Base-by-base conservation (phyloP, 768 basidiomycete genomes). In the Steccherinum ochraceum region DNA sequence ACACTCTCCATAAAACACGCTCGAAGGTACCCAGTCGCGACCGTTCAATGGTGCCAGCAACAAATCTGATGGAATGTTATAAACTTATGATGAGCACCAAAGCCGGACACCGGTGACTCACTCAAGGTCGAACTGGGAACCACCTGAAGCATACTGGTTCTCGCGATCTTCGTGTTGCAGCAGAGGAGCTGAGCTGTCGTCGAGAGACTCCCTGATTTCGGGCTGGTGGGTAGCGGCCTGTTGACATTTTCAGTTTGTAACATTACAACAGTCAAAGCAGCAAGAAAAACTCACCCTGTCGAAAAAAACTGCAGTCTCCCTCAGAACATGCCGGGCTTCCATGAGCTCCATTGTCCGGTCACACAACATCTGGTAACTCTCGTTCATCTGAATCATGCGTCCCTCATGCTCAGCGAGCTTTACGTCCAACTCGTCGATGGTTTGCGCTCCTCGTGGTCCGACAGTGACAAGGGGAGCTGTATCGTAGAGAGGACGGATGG, bases 281-380 rank as follows among this genome's bases (percentile, higher is more conserved):
- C 13, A 24, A n/a, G 46, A 25, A 10, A 5, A 10, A 64, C 78
- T 40, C 49, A 84, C 92, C 77, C 81, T 84, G 46, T 92, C 84
- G 67, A 99, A 99, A 70, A 98, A 99, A 16, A 92, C 87, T 12
- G 93, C 93, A 0, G 96, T 99, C 72, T 98, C 95, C 51, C 84
- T 77, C 54, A 99, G 70, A 26, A 99, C 96, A 72, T 95, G 82
- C n/a, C 86, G 78, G 19, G 95, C 96, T 69, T 99, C 96, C 40
- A 93, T 71, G 12, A 96, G 74, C 63, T 98, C 94, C 62, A 80
- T 82, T 43, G 84, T 83, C 39, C 91, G 80, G 61, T 90, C 90
- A 59, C 88, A 88, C 40, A 97, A 72, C 1, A 83, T 80, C 71
- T 93, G 86, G 68, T 95, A 98, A 61, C 85, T 90, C 23, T 85